Conservation (phyloP, 73 alveolate genomes). For the Paramecium caudatum region DNA sequence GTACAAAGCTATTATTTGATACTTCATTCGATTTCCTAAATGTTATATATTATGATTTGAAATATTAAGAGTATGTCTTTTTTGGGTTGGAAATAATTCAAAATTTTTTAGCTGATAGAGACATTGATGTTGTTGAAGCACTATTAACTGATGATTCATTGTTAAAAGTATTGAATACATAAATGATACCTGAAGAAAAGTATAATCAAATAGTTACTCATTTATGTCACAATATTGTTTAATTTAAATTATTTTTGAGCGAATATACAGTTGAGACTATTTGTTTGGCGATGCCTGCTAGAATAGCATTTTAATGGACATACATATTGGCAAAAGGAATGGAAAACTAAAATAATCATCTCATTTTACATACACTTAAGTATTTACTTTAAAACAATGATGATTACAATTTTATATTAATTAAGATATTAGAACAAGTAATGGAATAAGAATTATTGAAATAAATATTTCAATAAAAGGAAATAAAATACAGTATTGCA, state of each 20-base stretch:
- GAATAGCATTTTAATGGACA: constrained; percentile 16
- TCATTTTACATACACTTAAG: neutral
- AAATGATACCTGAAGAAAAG: neutral
- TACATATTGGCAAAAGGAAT: constrained; percentile 9
- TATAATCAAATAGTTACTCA: neutral
- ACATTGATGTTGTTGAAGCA: constrained; percentile 8
- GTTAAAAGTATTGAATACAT: neutral
- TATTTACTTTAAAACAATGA: neutral
- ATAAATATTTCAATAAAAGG: neutral
- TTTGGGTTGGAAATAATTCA: neutral
- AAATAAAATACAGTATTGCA: neutral
- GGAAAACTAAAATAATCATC: constrained; percentile 1
- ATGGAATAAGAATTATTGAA: neutral
- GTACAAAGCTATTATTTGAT: constrained; percentile 4
- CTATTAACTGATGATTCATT: constrained; percentile 4
- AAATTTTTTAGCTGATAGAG: constrained; percentile 28
- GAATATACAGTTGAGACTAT: neutral
- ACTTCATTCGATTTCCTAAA: neutral
- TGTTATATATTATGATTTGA: neutral
- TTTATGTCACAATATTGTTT: constrained; percentile 16
- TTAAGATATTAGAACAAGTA: constrained; percentile 5
- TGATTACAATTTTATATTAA: neutral
- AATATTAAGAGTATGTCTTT: neutral
- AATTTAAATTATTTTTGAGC: neutral
- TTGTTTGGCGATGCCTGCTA: neutral